phyloP scores from a whole-genome alignment of 257 asterid genomes.

The Plantago ovata region DNA sequence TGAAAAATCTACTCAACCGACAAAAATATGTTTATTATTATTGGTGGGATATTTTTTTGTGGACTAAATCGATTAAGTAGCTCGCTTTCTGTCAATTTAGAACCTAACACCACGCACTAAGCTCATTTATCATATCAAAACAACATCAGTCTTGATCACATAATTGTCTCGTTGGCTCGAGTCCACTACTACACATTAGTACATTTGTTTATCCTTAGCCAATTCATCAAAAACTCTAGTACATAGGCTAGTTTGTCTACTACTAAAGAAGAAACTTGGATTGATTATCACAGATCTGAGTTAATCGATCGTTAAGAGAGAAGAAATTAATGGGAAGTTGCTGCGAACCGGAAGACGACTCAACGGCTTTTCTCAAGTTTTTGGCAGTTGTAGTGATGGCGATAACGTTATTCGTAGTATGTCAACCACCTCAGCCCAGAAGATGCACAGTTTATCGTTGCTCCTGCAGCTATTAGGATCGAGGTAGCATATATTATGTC shows the following conservation, averaged over 20 bases:
- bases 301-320: not conserved
- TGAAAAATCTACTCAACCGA: no score
- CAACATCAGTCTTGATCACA: no score
- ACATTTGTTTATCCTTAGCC: no score
- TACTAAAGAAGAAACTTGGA: not conserved
- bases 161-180: no score
- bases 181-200: no score
- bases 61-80: not conserved
- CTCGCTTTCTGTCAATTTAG: not conserved
- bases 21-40: no score
- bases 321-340: not conserved
- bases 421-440: slow-evolving; percentile 3
- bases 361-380: not conserved
- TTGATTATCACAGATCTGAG: not conserved
- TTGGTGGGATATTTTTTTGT: slow-evolving; percentile 1
- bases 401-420: not conserved
- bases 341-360: not conserved
- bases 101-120: slow-evolving; percentile 7
- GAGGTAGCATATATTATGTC: no score
- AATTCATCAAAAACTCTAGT: not conserved
- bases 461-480: slow-evolving; percentile 3
- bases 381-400: not conserved
- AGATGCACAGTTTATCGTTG: not conserved
- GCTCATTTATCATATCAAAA: not conserved
- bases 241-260: not conserved